Evolutionary conservation across 208 protist genomes (phyloP), one percentile per base, ranked within the genome.

Genomic region (Acanthamoeba culbertsoni): DNA sequence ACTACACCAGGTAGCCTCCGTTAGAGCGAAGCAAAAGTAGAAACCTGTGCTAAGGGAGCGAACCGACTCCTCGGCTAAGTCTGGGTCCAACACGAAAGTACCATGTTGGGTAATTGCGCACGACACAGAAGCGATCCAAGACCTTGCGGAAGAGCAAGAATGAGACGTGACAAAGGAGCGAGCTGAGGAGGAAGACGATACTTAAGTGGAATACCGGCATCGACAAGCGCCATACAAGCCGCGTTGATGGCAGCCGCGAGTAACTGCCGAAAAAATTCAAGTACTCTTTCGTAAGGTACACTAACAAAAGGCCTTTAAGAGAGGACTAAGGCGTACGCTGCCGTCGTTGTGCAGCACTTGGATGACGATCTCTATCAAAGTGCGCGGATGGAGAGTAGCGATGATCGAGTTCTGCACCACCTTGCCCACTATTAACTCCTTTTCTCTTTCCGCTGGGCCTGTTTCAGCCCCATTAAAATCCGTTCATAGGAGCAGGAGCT

Each of bases 361-460:
- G 53, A 90, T 45, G 82, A 90, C 82, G 37, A 90, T 68, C 20
- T 90, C 55, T 12, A 90, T 90, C 51, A 90, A 53, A 35, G 82
- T 90, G 45, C 82, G 82, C 18, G 82, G 82, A 37, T 90, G 82
- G 82, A 90, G 82, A 31, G 82, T 90, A 23, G 82, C 82, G 82
- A 90, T 90, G 82, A 90, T 90, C 4, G 55, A 45, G 82, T 90
- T 62, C 35, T 68, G 53, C 26, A 90, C 53, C 0, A 68, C 10
- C 16, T 90, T 62, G 82, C 51, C 14, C 55, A 90, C 55, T 33
- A 90, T 43, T 26, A 45, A 31, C 82, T 90, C 82, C 55, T 71
- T 90, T 40, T 90, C 82, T n/a, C 55, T 10, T n/a, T 90, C 82
- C 4, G n/a, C 82, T 37, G 82, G 82, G 1, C 82, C 82, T 90